phyloP scores from a whole-genome alignment of 441 rosid species.

The Arabidopsis hybrid region DNA sequence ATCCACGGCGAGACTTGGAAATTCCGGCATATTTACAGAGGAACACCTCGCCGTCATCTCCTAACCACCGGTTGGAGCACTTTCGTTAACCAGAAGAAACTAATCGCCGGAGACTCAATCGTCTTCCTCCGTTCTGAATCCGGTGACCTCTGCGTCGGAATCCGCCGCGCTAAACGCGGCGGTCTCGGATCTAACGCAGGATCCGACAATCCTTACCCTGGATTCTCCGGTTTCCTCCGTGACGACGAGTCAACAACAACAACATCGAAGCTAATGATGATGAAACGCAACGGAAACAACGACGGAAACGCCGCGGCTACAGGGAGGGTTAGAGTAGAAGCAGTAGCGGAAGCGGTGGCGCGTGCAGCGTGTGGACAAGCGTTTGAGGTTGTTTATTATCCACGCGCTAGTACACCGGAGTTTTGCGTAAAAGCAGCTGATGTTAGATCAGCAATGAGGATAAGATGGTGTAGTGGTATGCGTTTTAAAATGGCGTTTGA shows the following conservation, averaged over 20 bases:
- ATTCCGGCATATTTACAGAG: conserved; percentile 95
- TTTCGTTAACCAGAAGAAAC: conserved; percentile 94
- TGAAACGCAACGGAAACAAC: conserved; percentile 38
- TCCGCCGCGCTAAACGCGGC: conserved; percentile 68
- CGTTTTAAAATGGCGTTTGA: conserved; percentile 98
- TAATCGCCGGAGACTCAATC: conserved; percentile 97
- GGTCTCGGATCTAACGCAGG: conserved; percentile 69
- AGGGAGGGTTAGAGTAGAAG: conserved; percentile 52
- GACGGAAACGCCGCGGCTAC: conserved; percentile 27
- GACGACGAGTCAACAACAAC: conserved; percentile 47
- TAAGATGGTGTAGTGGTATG: conserved; percentile 89
- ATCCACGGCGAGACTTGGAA: conserved; percentile 92
- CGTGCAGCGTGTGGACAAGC: conserved; percentile 61
- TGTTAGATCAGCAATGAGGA: conserved; percentile 64
- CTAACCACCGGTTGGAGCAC: conserved; percentile 99
- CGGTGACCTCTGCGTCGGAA: conserved; percentile 91
- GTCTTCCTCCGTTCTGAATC: conserved; percentile 81
- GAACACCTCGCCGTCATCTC: conserved; percentile 94
- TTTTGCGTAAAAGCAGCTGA: conserved; percentile 71
- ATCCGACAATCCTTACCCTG: conserved; percentile 47
- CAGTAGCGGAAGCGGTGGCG: conserved; percentile 60
- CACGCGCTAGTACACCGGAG: conserved; percentile 81
- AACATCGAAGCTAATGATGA: conserved; percentile 44
- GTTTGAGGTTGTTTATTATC: conserved; percentile 70
- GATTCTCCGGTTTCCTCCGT: conserved; percentile 56